phyloP scores from a whole-genome alignment of 305 asterid genomes.

The Fraxinus albicans region DNA sequence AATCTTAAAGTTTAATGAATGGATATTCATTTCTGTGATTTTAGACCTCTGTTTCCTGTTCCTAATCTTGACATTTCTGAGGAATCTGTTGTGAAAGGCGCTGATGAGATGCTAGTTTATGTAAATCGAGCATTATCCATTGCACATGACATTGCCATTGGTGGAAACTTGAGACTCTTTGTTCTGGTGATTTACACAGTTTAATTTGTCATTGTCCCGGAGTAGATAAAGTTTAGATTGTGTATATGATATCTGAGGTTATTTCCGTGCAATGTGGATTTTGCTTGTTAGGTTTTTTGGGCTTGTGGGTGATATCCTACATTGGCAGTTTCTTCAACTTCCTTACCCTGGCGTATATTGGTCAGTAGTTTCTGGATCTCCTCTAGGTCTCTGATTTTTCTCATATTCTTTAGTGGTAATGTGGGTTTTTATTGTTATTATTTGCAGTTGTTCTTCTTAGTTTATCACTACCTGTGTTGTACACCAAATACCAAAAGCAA shows the following conservation, averaged over 20 bases:
- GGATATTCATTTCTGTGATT: constrained; percentile 15
- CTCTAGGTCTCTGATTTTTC: background rate
- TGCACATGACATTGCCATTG: constrained; percentile 74
- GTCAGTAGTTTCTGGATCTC: constrained; percentile 38
- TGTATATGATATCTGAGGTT: constrained; percentile 8
- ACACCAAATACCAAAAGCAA: constrained; percentile 59
- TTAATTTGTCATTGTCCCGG: constrained; percentile 13
- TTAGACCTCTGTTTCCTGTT: constrained; percentile 85
- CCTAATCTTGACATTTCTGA: constrained; percentile 78
- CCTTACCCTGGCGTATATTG: constrained; percentile 67
- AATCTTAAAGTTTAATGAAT: background rate
- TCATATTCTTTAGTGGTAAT: background rate
- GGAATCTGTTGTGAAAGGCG: constrained; percentile 59
- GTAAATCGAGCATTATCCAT: constrained; percentile 55
- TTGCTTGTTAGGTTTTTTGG: constrained; percentile 55
- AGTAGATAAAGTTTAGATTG: constrained; percentile 7
- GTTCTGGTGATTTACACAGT: constrained; percentile 43
- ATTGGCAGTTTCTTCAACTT: constrained; percentile 67
- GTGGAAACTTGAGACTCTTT: constrained; percentile 66
- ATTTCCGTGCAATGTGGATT: constrained; percentile 13
- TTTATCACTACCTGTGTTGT: constrained; percentile 67
- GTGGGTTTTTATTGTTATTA: constrained; percentile 8
- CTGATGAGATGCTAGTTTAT: constrained; percentile 65
- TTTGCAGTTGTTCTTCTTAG: constrained; percentile 62
- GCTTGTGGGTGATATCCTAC: constrained; percentile 63